These are phyloP conservation scores for Suhomyces kunorum DNA, from an alignment of 1,139 yeast genomes.

Conservation along the genomic window DNA sequence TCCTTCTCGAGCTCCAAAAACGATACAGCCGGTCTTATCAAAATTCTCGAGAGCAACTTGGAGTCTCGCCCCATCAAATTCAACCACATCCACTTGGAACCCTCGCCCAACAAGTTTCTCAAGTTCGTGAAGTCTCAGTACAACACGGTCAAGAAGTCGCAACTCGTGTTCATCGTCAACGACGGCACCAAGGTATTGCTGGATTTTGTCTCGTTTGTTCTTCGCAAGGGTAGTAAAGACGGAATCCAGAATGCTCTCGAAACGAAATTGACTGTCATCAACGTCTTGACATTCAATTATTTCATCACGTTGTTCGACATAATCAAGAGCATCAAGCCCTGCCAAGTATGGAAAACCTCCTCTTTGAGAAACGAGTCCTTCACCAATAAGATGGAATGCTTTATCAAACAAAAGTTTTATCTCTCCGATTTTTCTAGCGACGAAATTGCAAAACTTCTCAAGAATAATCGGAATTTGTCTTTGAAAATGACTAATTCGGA, in stretches of 20 bases:
- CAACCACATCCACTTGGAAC: constrained; percentile 19
- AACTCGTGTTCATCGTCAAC: constrained; percentile 40
- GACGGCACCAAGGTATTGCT: constrained; percentile 40
- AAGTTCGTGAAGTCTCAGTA: constrained; percentile 10
- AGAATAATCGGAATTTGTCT: constrained; percentile 14
- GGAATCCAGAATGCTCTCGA: constrained; percentile 1
- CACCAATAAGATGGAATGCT: constrained; percentile 27
- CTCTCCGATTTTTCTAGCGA: constrained; percentile 6
- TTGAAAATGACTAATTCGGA: constrained; percentile 1
- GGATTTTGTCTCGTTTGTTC: constrained; percentile 24
- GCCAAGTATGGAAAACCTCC: constrained; percentile 45
- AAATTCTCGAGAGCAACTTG: constrained; percentile 17
- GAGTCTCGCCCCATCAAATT: constrained; percentile 16
- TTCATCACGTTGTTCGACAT: constrained; percentile 43
- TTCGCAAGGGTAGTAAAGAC: neutral
- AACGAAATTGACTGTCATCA: constrained; percentile 37
- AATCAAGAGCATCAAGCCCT: constrained; percentile 36
- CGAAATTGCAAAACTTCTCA: constrained; percentile 10
- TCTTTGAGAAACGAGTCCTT: constrained; percentile 32
- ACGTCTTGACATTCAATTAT: constrained; percentile 44
- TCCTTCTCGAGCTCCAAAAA: constrained; percentile 20
- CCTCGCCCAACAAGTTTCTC: neutral
- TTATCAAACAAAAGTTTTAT: constrained; percentile 30
- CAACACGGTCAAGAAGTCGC: constrained; percentile 22
- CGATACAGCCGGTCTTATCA: constrained; percentile 28